Conservation (phyloP, 768 basidiomycete genomes). For the Suillus decipiens region DNA sequence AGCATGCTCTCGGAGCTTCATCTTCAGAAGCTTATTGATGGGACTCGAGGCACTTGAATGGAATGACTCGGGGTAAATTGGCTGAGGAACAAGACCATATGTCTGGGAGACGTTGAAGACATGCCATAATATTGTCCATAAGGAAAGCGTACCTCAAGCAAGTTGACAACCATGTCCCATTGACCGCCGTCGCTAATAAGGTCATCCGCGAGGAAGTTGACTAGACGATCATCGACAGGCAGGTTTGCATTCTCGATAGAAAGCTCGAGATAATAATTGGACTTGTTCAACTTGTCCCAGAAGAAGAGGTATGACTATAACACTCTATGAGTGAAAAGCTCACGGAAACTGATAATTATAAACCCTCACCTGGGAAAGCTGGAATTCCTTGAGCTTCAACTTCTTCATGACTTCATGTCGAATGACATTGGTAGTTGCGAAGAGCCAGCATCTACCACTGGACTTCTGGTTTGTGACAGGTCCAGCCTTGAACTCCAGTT, state of each 20-base stretch:
- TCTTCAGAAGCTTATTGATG: slow-evolving; percentile 79
- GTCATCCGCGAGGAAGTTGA: slow-evolving; percentile 71
- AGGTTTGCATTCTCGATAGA: slow-evolving; percentile 79
- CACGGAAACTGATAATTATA: slow-evolving; percentile 8
- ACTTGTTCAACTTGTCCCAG: slow-evolving; percentile 94
- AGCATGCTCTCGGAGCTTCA: slow-evolving; percentile 90
- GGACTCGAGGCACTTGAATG: slow-evolving; percentile 76
- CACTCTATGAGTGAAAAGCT: neutral
- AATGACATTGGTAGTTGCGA: slow-evolving; percentile 87
- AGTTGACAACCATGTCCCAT: slow-evolving; percentile 87
- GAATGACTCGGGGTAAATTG: slow-evolving; percentile 79
- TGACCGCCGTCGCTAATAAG: slow-evolving; percentile 93
- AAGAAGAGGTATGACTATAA: slow-evolving; percentile 86
- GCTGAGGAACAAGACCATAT: slow-evolving; percentile 87
- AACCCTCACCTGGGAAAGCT: slow-evolving; percentile 76
- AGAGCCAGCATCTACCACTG: slow-evolving; percentile 94
- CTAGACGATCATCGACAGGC: slow-evolving; percentile 81
- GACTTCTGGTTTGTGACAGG: slow-evolving; percentile 87
- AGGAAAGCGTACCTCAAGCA: slow-evolving; percentile 52
- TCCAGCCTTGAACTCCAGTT: slow-evolving; percentile 76
- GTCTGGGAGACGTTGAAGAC: slow-evolving; percentile 40
- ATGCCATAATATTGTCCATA: neutral
- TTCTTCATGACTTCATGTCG: slow-evolving; percentile 85
- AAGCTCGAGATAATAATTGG: slow-evolving; percentile 86
- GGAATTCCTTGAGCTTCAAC: slow-evolving; percentile 84